phyloP scores from a whole-genome alignment of 2,329 filamentous ascomycete genomes.

The Fusarium chlamydosporum region DNA sequence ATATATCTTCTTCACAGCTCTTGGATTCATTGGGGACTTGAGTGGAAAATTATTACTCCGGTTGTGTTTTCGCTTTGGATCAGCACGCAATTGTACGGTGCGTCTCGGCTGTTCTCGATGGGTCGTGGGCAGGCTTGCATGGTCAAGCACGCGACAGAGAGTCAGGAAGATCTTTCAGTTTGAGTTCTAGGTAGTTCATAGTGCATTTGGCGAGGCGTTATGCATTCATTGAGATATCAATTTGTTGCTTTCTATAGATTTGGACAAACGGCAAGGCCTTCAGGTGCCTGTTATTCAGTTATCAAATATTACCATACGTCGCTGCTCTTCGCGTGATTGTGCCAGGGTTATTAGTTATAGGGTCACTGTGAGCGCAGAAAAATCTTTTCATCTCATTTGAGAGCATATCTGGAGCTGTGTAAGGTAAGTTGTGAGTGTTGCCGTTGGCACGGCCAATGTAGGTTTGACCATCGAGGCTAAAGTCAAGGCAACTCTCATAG shows the following conservation, averaged over 20 bases:
- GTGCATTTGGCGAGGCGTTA: background rate
- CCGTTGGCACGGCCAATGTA: too few species aligned
- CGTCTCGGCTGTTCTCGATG: conserved; percentile 19
- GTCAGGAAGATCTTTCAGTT: background rate
- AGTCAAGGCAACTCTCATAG: too few species aligned
- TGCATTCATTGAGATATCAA: too few species aligned
- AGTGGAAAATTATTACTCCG: conserved; percentile 12
- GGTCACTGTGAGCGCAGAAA: too few species aligned
- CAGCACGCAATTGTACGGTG: conserved; percentile 17
- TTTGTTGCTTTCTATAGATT: background rate
- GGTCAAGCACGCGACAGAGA: background rate
- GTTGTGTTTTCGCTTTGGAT: conserved; percentile 22
- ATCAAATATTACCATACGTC: background rate
- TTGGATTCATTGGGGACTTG: conserved; percentile 7
- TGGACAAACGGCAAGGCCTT: background rate
- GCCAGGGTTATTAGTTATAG: too few species aligned
- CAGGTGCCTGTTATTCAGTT: background rate
- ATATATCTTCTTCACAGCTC: conserved; percentile 21
- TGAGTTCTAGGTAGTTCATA: fast-evolving
- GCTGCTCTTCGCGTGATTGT: too few species aligned
- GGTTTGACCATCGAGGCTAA: background rate
- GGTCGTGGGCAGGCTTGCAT: conserved; percentile 5
- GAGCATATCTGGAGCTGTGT: too few species aligned
- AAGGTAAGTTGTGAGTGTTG: too few species aligned
- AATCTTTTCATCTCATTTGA: too few species aligned